Evolutionary conservation across 2,329 filamentous ascomycete genomes (phyloP).

Genomic region (Aspergillus japonicus): DNA sequence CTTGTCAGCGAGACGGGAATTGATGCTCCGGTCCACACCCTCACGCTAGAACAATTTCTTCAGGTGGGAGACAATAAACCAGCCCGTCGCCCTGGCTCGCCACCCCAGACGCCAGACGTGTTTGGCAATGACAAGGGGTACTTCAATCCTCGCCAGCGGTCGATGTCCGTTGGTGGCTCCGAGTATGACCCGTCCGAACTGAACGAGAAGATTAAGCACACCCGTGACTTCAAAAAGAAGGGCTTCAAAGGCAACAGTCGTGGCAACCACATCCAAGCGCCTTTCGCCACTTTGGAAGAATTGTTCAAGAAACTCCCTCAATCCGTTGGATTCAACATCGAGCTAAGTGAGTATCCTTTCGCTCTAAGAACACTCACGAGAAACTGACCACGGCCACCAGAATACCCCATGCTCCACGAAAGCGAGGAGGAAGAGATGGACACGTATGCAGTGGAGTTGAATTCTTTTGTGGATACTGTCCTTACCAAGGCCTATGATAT

Average conservation of each 20-base stretch:
- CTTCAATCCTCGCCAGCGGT: conserved; percentile 44
- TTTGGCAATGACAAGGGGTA: conserved; percentile 15
- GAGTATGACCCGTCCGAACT: conserved; percentile 43
- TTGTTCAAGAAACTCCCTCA: conserved; percentile 83
- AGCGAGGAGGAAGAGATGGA: conserved; percentile 96
- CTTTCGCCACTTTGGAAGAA: conserved; percentile 92
- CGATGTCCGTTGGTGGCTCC: conserved; percentile 60
- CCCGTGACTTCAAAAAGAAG: conserved; percentile 87
- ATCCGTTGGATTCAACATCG: conserved; percentile 92
- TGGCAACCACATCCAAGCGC: conserved; percentile 91
- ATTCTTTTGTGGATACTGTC: conserved; percentile 93
- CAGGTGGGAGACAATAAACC: conserved; percentile 68
- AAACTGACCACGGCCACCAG: conserved; percentile 36
- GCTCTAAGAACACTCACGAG: conserved; percentile 25
- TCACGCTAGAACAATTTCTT: conserved; percentile 88
- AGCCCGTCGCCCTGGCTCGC: conserved; percentile 50
- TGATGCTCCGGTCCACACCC: conserved; percentile 90
- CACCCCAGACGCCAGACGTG: conserved; percentile 26
- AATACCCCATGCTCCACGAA: conserved; percentile 98
- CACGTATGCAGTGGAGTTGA: conserved; percentile 90
- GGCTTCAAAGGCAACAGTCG: conserved; percentile 95
- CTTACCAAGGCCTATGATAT: conserved; percentile 86
- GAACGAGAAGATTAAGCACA: conserved; percentile 95
- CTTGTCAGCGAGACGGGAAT: conserved; percentile 96
- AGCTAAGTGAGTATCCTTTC: conserved; percentile 65